These are phyloP conservation scores for Moesziomyces globuligerus DNA, from an alignment of 1,284 basidiomycete species.

Conservation along the genomic window DNA sequence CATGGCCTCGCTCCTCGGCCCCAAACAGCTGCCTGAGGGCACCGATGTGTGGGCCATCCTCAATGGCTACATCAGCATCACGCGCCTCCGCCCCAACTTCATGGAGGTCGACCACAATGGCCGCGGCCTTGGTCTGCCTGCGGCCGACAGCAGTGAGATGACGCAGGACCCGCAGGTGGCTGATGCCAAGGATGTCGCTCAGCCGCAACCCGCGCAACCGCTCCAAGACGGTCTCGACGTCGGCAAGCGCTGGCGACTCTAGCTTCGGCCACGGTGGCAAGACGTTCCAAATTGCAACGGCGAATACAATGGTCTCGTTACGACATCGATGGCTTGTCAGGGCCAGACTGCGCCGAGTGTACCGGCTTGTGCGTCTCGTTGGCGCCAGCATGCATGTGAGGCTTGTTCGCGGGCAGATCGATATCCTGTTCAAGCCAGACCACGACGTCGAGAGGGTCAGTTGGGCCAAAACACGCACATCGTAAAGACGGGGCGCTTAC, in stretches of 20 bases:
- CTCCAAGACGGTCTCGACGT: constrained; percentile 38
- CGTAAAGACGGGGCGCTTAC: constrained; percentile 22
- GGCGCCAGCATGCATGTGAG: constrained; percentile 25
- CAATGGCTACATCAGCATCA: constrained; percentile 59
- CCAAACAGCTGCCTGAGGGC: constrained; percentile 35
- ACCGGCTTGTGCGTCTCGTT: constrained; percentile 36
- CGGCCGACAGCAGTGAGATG: background rate
- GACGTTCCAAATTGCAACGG: background rate
- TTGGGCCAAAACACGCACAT: background rate
- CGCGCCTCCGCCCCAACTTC: constrained; percentile 52
- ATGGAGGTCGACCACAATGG: constrained; percentile 44
- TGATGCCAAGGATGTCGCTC: constrained; percentile 1
- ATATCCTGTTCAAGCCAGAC: constrained; percentile 20
- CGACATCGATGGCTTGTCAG: constrained; percentile 22
- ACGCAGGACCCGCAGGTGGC: constrained; percentile 1
- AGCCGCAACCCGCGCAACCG: background rate
- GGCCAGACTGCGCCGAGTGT: constrained; percentile 22
- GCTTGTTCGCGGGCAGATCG: constrained; percentile 30
- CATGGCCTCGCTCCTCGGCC: constrained; percentile 55
- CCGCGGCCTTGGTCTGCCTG: constrained; percentile 29
- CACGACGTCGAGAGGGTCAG: background rate
- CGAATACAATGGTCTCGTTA: too few species aligned
- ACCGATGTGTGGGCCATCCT: constrained; percentile 63
- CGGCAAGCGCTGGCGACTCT: constrained; percentile 41
- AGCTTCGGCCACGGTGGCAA: background rate